Conservation (phyloP, 139 green algal genomes). For the Eudorina sp. region DNA sequence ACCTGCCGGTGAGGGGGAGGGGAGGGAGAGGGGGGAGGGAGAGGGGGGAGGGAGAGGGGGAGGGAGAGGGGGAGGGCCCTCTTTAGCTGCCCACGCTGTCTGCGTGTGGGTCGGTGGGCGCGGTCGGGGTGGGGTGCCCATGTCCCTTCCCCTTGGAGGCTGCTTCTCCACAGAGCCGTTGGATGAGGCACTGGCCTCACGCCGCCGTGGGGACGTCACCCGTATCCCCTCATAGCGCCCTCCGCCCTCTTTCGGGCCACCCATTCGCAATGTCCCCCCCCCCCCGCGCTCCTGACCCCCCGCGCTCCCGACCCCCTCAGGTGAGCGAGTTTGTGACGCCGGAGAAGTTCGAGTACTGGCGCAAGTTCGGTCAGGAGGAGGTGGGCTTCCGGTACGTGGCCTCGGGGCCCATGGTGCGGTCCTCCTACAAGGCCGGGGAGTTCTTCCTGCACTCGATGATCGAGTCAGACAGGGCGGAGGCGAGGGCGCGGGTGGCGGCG, state of each 20-base stretch:
- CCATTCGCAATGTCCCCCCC: neutral
- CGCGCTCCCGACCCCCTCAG: too few species aligned
- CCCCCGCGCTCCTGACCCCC: neutral
- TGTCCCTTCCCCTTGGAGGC: too few species aligned
- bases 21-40: neutral
- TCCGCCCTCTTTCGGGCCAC: too few species aligned
- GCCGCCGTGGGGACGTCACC: too few species aligned
- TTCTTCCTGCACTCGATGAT: slow-evolving; percentile 94
- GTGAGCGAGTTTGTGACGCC: slow-evolving; percentile 94
- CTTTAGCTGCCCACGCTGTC: too few species aligned
- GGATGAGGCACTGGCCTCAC: too few species aligned
- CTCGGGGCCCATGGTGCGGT: slow-evolving; percentile 94
- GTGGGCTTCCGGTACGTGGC: slow-evolving; percentile 95
- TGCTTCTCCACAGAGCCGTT: too few species aligned
- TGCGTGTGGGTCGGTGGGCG: too few species aligned
- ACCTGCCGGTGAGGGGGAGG: slow-evolving; percentile 72
- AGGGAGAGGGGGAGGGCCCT: neutral
- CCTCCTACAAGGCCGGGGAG: slow-evolving; percentile 95
- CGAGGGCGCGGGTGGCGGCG: neutral
- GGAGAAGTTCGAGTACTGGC: slow-evolving; percentile 96
- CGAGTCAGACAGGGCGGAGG: slow-evolving; percentile 51
- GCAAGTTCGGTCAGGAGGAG: slow-evolving; percentile 83
- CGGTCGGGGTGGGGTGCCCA: too few species aligned
- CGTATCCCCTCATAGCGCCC: too few species aligned
- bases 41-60: neutral